Conservation (phyloP, 2,329 filamentous ascomycete species). For the Calycina herbarum region DNA sequence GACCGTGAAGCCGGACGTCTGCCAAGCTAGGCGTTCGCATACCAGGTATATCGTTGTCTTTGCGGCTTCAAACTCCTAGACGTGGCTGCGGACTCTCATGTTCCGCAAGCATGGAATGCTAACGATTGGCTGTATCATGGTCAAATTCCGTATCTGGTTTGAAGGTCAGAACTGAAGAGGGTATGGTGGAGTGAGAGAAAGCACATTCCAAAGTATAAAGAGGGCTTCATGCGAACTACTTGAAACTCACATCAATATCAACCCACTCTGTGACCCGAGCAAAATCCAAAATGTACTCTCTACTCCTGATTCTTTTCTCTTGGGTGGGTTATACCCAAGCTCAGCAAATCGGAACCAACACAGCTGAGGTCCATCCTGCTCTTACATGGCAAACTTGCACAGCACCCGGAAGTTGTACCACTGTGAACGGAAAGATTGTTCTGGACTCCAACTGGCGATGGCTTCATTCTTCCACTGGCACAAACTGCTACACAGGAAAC, state of each 20-base stretch:
- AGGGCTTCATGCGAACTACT: no score
- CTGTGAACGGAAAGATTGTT: conserved; percentile 49
- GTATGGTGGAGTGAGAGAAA: no score
- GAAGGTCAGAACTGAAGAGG: no score
- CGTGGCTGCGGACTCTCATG: no score
- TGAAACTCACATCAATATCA: neutral
- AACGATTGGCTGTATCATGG: no score
- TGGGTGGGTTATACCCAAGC: conserved; percentile 44
- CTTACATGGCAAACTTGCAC: conserved; percentile 55
- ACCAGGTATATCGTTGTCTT: no score
- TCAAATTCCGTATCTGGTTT: no score
- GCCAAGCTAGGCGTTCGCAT: no score
- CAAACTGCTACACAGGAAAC: conserved; percentile 46
- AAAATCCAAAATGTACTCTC: conserved; percentile 22
- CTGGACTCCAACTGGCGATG: conserved; percentile 61
- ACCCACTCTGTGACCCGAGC: neutral
- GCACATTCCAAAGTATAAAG: no score
- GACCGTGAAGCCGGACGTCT: no score
- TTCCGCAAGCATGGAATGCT: no score
- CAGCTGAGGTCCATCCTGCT: conserved; percentile 51
- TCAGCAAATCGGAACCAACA: conserved; percentile 49
- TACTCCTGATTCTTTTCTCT: conserved; percentile 41
- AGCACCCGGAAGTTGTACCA: conserved; percentile 47
- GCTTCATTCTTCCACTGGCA: conserved; percentile 43
- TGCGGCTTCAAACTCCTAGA: no score